Conservation (phyloP, 2,329 filamentous ascomycete species). For the Alternaria rosae region DNA sequence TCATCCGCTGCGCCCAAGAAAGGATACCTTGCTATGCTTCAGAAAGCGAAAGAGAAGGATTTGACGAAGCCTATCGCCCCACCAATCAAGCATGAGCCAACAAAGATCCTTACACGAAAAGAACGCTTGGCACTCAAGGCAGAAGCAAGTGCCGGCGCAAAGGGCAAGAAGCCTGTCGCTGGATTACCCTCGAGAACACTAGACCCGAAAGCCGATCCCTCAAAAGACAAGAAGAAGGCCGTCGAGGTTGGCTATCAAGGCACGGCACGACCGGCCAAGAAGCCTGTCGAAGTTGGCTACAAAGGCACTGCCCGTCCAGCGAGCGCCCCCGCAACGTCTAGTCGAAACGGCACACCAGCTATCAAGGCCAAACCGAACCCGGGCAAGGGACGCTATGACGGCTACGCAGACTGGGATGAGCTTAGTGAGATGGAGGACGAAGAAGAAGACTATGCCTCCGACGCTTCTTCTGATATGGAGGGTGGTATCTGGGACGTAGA, state of each 20-base stretch:
- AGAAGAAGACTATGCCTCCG: conserved; percentile 70
- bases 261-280: conserved; percentile 54
- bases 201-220: conserved; percentile 35
- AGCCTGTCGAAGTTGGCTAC: conserved; percentile 45
- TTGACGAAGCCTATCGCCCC: conserved; percentile 60
- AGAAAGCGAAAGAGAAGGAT: conserved; percentile 70
- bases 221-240: conserved; percentile 48
- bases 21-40: conserved; percentile 77
- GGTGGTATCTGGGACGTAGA: conserved; percentile 78
- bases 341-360: conserved; percentile 34
- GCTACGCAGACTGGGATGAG: conserved; percentile 50
- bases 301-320: conserved; percentile 48
- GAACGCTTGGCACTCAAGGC: conserved; percentile 57
- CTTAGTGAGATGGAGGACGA: conserved; percentile 60
- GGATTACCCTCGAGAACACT: conserved; percentile 20
- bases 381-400: conserved; percentile 44
- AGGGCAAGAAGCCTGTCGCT: conserved; percentile 42
- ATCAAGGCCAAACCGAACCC: conserved; percentile 41
- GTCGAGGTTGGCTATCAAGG: conserved; percentile 56
- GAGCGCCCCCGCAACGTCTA: conserved; percentile 29
- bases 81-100: conserved; percentile 77
- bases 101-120: conserved; percentile 69
- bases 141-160: conserved; percentile 52
- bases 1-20: conserved; percentile 66
- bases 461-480: conserved; percentile 79